phyloP scores from a whole-genome alignment of 2,329 filamentous ascomycete species.

The Aspergillus quadricinctus region DNA sequence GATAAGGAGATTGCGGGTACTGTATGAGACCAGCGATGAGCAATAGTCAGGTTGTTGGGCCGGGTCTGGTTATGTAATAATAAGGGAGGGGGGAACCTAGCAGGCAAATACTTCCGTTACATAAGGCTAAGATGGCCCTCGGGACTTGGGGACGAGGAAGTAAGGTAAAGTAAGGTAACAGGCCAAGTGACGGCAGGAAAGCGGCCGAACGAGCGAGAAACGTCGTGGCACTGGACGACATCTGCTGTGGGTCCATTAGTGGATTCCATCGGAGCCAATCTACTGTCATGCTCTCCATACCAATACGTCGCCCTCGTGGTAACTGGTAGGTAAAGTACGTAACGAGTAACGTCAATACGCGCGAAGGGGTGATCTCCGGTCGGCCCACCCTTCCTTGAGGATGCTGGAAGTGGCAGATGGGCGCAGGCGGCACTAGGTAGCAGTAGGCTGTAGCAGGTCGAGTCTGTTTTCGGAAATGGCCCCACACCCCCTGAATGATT shows the following conservation, averaged over 20 bases:
- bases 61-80: conserved; percentile 1
- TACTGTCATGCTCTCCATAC: conserved; percentile 12
- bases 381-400: conserved; percentile 3
- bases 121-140: conserved; percentile 13
- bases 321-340: neutral
- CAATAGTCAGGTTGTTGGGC: conserved; percentile 10
- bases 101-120: conserved; percentile 7
- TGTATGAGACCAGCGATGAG: neutral
- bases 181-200: conserved; percentile 12
- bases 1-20: conserved; percentile 7
- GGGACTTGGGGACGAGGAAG: conserved; percentile 12
- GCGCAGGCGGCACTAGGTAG: neutral
- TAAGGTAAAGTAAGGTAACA: conserved; percentile 1
- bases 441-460: neutral
- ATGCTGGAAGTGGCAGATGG: neutral
- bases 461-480: neutral
- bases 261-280: conserved; percentile 6
- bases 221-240: conserved; percentile 8
- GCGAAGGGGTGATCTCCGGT: conserved; percentile 10
- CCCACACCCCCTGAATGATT: neutral
- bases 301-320: conserved; percentile 3
- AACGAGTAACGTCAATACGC: conserved; percentile 20
- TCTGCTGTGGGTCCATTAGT: neutral
- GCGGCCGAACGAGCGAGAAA: conserved; percentile 21
- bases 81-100: conserved; percentile 5